These are phyloP conservation scores for Danielozyma ontarioensis DNA, from an alignment of 805 yeast species.

Conservation along the genomic window DNA sequence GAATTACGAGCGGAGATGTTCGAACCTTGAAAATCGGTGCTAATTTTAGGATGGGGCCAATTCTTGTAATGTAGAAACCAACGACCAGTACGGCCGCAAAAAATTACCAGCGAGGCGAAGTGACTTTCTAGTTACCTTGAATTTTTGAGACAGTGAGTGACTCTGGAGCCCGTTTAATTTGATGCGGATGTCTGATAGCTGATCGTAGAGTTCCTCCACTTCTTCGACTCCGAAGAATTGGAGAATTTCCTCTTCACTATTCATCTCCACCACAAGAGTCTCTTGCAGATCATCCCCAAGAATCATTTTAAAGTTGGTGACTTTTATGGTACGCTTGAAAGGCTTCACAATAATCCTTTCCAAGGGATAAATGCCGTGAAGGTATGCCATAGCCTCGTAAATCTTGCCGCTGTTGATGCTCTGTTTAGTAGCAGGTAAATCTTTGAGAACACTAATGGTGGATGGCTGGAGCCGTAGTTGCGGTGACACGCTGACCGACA, in stretches of 20 bases:
- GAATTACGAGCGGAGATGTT: too few species aligned
- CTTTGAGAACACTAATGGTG: constrained; percentile 2
- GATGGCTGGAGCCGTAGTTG: background rate
- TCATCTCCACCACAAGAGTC: constrained; percentile 4
- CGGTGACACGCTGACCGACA: background rate
- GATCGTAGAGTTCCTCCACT: constrained; percentile 8
- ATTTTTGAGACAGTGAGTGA: constrained; percentile 2
- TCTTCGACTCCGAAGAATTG: constrained; percentile 9
- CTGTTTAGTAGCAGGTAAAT: background rate
- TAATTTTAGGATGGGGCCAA: too few species aligned
- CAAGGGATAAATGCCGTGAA: background rate
- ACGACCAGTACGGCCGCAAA: constrained; percentile 7
- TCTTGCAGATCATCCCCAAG: constrained; percentile 1
- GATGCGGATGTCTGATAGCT: constrained; percentile 1
- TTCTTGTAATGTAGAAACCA: constrained; percentile 1
- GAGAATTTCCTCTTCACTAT: constrained; percentile 7
- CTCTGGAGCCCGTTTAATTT: background rate
- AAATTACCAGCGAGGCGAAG: constrained; percentile 2
- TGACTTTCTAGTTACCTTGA: constrained; percentile 1
- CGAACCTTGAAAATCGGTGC: too few species aligned
- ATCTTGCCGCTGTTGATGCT: constrained; percentile 5
- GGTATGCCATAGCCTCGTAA: background rate
- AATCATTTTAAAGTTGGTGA: constrained; percentile 6
- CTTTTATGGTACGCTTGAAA: constrained; percentile 9
- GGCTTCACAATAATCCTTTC: constrained; percentile 6